Evolutionary conservation across 2,329 filamentous ascomycete species (phyloP).

Genomic region (Didymella arachidicola): DNA sequence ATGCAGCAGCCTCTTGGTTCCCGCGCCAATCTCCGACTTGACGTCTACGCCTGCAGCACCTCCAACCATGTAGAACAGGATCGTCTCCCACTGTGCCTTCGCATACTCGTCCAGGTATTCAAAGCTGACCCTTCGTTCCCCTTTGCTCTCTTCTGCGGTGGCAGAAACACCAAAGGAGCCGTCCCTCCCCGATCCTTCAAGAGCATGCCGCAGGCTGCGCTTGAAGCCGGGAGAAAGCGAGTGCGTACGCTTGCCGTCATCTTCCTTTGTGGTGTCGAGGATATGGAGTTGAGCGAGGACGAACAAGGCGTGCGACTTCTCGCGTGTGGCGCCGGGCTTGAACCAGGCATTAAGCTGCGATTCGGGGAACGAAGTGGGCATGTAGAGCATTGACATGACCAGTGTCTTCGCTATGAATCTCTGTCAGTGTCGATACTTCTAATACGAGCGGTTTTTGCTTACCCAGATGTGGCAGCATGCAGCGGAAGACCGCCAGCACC

Average conservation of each 20-base stretch:
- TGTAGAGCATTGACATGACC: conserved; percentile 94
- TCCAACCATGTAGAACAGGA: conserved; percentile 93
- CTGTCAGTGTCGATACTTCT: conserved; percentile 6
- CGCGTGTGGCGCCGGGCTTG: conserved; percentile 71
- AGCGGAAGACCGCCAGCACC: conserved; percentile 91
- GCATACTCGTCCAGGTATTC: conserved; percentile 84
- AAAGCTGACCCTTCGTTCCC: conserved; percentile 71
- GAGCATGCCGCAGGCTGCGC: conserved; percentile 80
- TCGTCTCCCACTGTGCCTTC: conserved; percentile 90
- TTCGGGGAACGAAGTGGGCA: conserved; percentile 80
- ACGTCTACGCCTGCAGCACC: conserved; percentile 63
- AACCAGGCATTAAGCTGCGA: conserved; percentile 87
- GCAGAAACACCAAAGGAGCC: conserved; percentile 92
- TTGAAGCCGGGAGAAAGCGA: conserved; percentile 83
- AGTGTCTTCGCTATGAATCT: conserved; percentile 78
- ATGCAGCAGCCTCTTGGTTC: conserved; percentile 84
- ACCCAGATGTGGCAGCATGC: conserved; percentile 95
- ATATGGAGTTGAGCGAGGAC: conserved; percentile 89
- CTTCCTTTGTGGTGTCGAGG: conserved; percentile 64
- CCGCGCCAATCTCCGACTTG: conserved; percentile 57
- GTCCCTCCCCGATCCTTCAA: conserved; percentile 85
- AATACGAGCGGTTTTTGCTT: conserved; percentile 28
- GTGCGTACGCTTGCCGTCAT: conserved; percentile 73
- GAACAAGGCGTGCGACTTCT: conserved; percentile 83
- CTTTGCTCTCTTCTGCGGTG: conserved; percentile 64